Base-by-base conservation (phyloP, 2,329 filamentous ascomycete genomes). In the Dendryphion nanum region DNA sequence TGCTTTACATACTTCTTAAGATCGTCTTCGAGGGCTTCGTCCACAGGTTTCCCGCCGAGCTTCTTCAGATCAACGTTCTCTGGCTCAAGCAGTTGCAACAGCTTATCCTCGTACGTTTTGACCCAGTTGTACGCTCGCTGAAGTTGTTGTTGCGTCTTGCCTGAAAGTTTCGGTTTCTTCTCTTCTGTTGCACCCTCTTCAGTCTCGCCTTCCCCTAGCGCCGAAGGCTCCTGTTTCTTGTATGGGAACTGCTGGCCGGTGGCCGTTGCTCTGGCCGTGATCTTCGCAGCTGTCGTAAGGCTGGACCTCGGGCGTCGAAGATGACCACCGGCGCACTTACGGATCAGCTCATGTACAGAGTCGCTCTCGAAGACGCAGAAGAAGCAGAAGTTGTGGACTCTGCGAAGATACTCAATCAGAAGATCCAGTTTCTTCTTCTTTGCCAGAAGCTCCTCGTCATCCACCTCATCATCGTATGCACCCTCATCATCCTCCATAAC, bases 341-440 rank as follows among this genome's bases (percentile, higher is more conserved):
- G 83, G 28, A 88, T 90, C 50, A 98, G 75, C 69, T 98, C 93
- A 59, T 98, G 93, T 16, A 97, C 84, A 0, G 91, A 97, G 66
- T 98, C 93, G 59, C 89, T 93, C 69, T 98, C 93, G 53, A 98
- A 97, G 4, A 98, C 94, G 64, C 93, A 98, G 73, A 97, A 98
- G 75, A 98, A 96, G 73, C 93, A 98, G 71, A 98, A 97, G 69
- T 93, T 96, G 76, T 94, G 95, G 36, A 98, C 93, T 13, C 93
- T 84, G 36, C 93, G 89, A 42, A 98, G 77, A 64, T 98, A 98
- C 69, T 98, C 93, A 37, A 97, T 93, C 65, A 95, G 77, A 23
- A 98, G 75, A 68, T 98, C 93, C 34, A 98, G 80, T 59, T 93
- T 90, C 75, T 98, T 97, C 78, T 97, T 97, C 75, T 95, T 93